Evolutionary conservation across 139 green algal genomes (phyloP), one percentile per base, ranked within the genome.

Genomic region (Yamagishiella unicocca): DNA sequence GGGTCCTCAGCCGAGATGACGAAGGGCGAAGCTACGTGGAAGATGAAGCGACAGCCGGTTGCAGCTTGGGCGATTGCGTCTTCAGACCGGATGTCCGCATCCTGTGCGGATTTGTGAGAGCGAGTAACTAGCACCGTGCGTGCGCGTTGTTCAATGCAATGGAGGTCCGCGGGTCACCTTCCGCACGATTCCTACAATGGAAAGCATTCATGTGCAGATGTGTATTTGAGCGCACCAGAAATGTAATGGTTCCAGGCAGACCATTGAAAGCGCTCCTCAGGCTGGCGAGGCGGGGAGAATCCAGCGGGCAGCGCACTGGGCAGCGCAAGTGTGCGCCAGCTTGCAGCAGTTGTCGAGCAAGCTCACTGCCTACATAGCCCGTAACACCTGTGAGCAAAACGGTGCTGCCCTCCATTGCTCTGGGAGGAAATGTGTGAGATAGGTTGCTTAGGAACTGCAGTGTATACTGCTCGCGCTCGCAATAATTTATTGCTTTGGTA

Each of bases 11-110:
- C 78, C 1, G 53, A 55, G 42, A 87, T 88, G 12, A 88, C 42
- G 78, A 98, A 95, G 43, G 96, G 90, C 0, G 92, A 94, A 1
- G 96, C 96, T 2, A 94, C 90, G 84, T 98, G 95, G 91, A 97
- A 98, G 0, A 98, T 85, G 73, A 93, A 96, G 33, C 84, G 10
- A 6, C 45, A 76, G 25, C 90, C 94, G 1, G 66, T 46, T 2
- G 94, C 50, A 1, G 91, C 92, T 12, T n/a, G 2, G 31, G 79
- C 61, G 24, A 85, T 46, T 3, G 29, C 61, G 0, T 85, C 79
- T n/a, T 85, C 79, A 21, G 79, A 85, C 12, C 79, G 61, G 25
- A 85, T 76, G 31, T 85, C 79, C 40, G 61, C 61, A 35, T 75
- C n/a, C 79, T 84, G 54, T 7, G 40, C 0, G 1, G 40, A 21